These are phyloP conservation scores for Glycyrrhiza uralensis DNA, from an alignment of 306 rosid genomes.

Conservation along the genomic window DNA sequence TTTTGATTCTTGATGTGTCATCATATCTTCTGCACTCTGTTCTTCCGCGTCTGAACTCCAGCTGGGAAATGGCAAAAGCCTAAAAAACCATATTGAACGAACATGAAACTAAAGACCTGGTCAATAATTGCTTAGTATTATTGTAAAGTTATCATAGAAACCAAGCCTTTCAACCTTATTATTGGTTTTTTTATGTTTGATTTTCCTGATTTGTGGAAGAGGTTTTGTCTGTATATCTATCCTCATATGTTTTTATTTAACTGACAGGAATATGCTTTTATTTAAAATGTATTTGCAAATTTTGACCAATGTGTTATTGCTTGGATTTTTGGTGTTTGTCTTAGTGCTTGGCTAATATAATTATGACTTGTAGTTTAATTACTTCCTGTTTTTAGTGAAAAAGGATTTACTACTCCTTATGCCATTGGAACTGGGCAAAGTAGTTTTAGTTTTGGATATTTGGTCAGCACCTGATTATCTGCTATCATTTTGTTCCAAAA, in stretches of 20 bases:
- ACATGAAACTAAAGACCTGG: not conserved
- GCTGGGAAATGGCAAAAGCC: not conserved
- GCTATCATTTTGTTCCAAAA: not conserved
- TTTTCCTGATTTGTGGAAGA: not conserved
- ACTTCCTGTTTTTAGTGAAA: not conserved
- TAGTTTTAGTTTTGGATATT: no score
- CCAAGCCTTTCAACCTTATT: not conserved
- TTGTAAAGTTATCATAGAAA: no score
- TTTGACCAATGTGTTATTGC: not conserved
- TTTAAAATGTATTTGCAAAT: no score
- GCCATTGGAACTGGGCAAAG: no score
- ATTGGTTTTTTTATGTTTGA: not conserved
- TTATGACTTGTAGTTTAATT: not conserved
- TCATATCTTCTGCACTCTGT: not conserved
- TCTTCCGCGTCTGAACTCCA: not conserved
- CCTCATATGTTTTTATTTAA: not conserved
- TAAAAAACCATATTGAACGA: conserved; percentile 13
- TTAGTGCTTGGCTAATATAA: not conserved
- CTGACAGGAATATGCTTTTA: not conserved
- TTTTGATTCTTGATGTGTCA: no score
- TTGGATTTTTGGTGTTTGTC: not conserved
- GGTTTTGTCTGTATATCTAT: not conserved
- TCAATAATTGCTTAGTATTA: not conserved
- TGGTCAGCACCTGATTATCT: not conserved
- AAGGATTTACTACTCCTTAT: not conserved